phyloP scores from a whole-genome alignment of 768 basidiomycete species.

The Clavulina sp. region DNA sequence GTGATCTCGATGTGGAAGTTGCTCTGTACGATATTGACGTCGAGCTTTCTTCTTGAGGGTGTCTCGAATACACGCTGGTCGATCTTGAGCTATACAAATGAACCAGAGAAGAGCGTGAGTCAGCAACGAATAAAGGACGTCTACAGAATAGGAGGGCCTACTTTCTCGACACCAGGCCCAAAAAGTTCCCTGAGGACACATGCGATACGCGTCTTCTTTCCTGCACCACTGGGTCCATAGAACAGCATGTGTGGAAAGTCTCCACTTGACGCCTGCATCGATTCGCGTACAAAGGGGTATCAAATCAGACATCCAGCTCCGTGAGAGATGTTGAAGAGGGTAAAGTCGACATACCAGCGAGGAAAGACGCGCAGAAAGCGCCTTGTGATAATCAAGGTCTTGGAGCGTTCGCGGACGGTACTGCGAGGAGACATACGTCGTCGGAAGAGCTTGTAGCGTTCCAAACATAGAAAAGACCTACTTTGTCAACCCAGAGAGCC shows the following conservation, averaged over 20 bases:
- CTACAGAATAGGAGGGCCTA: slow-evolving; percentile 17
- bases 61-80: slow-evolving; percentile 93
- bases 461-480: slow-evolving; percentile 11
- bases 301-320: background rate
- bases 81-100: slow-evolving; percentile 61
- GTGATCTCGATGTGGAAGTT: slow-evolving; percentile 98
- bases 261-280: slow-evolving; percentile 76
- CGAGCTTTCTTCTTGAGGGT: slow-evolving; percentile 83
- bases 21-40: slow-evolving; percentile 92
- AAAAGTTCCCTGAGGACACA: slow-evolving; percentile 79
- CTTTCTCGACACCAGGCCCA: slow-evolving; percentile 87
- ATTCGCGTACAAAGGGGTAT: too few species aligned
- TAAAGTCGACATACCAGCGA: slow-evolving; percentile 38
- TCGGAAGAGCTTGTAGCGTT: background rate
- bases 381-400: slow-evolving; percentile 73
- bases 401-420: slow-evolving; percentile 73
- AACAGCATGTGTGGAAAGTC: slow-evolving; percentile 98
- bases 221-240: slow-evolving; percentile 92
- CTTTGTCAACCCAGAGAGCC: slow-evolving; percentile 42
- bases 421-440: slow-evolving; percentile 22
- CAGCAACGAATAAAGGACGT: background rate
- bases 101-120: background rate
- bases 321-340: background rate
- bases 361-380: slow-evolving; percentile 59
- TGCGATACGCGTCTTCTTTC: slow-evolving; percentile 93